phyloP scores from a whole-genome alignment of 306 rosid species.

The Carpinus fangiana region DNA sequence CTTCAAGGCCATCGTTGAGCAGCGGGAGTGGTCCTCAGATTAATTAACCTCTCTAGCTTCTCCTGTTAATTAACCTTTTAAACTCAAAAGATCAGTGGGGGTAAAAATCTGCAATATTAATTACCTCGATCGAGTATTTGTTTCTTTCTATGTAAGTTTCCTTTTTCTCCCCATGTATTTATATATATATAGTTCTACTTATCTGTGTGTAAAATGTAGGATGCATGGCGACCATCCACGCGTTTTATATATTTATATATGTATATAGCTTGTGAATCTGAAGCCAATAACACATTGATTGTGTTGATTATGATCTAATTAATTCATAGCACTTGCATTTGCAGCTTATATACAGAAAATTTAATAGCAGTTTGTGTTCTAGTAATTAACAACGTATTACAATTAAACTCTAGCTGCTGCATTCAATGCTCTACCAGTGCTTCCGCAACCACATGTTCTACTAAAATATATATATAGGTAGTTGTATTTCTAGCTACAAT shows the following conservation, averaged over 20 bases:
- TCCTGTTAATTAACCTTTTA: too few species aligned
- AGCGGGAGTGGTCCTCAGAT: conserved; percentile 13
- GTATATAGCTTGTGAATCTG: not conserved
- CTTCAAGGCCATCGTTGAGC: conserved; percentile 7
- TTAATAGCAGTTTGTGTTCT: too few species aligned
- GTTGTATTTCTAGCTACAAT: too few species aligned
- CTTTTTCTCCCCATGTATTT: not conserved
- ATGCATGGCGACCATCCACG: not conserved
- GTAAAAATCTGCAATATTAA: too few species aligned
- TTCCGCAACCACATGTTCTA: too few species aligned
- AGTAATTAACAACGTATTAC: too few species aligned
- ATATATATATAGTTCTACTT: not conserved
- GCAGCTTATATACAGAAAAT: too few species aligned
- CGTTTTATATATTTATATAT: not conserved
- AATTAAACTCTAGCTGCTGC: too few species aligned
- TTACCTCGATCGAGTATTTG: not conserved
- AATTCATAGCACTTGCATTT: not conserved
- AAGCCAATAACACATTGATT: not conserved
- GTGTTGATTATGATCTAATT: not conserved
- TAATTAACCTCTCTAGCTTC: not conserved
- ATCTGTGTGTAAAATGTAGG: not conserved
- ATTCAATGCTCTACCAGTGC: too few species aligned
- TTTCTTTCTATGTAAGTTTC: not conserved
- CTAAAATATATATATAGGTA: too few species aligned
- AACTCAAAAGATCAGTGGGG: not conserved